Percentiles rank a stretch among this genome's conserved stretches.
These are phyloP conservation scores for Ustilago vetiveriae DNA, from an alignment of 1,284 basidiomycete species.

Conservation along the genomic window DNA sequence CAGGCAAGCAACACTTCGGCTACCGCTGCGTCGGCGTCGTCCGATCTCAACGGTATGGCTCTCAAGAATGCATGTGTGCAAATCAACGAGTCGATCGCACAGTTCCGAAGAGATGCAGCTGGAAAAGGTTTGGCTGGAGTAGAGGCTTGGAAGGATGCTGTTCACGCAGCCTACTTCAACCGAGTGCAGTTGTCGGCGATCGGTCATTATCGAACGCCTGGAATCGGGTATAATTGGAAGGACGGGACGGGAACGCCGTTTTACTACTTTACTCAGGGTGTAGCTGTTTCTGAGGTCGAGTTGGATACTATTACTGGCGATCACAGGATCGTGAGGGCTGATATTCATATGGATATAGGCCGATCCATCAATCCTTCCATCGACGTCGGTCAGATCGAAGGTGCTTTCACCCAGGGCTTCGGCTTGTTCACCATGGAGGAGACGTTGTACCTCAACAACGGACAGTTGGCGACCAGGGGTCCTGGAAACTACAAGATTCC, in stretches of 20 bases:
- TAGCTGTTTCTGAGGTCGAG: constrained; percentile 66
- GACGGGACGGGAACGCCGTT: constrained; percentile 57
- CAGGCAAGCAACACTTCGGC: constrained; percentile 67
- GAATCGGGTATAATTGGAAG: constrained; percentile 66
- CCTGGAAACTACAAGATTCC: constrained; percentile 68
- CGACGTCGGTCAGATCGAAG: constrained; percentile 68
- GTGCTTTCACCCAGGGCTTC: constrained; percentile 58
- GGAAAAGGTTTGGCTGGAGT: constrained; percentile 30
- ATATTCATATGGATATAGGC: constrained; percentile 67
- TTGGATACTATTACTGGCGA: constrained; percentile 67
- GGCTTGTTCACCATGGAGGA: constrained; percentile 67
- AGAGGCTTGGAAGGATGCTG: constrained; percentile 57
- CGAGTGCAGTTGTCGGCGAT: constrained; percentile 65
- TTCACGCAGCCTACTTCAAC: constrained; percentile 65
- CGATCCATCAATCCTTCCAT: constrained; percentile 67
- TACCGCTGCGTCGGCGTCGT: constrained; percentile 59
- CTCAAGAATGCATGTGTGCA: constrained; percentile 68
- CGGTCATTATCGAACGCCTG: constrained; percentile 66
- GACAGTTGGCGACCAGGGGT: constrained; percentile 65
- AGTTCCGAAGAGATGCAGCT: constrained; percentile 41
- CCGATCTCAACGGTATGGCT: constrained; percentile 58
- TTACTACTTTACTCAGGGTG: constrained; percentile 65
- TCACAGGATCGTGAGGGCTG: constrained; percentile 56
- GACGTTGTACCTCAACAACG: constrained; percentile 63
- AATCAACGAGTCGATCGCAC: constrained; percentile 61